phyloP scores from a whole-genome alignment of 768 basidiomycete species.

The Wakefieldia striispora region DNA sequence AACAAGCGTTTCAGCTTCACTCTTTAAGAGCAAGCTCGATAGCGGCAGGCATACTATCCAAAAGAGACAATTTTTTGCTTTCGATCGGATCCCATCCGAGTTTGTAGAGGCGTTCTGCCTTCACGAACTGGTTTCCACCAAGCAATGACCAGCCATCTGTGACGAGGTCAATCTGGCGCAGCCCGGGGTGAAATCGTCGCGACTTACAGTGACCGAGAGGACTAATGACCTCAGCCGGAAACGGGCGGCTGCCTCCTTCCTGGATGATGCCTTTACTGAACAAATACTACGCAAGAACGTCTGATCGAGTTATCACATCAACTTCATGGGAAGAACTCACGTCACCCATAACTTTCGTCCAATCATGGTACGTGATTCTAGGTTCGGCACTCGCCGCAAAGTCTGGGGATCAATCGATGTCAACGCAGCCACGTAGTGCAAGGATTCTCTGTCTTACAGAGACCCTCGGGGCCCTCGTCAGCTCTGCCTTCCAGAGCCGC shows the following conservation, averaged over 20 bases:
- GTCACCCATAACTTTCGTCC: conserved; percentile 37
- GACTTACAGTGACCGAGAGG: conserved; percentile 39
- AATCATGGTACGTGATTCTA: conserved; percentile 29
- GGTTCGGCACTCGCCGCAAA: conserved; percentile 33
- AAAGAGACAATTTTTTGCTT: conserved; percentile 24
- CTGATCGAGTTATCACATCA: background rate
- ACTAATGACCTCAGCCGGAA: conserved; percentile 34
- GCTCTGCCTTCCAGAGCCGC: conserved; percentile 41
- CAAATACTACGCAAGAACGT: conserved; percentile 25
- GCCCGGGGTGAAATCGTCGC: background rate
- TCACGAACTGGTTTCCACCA: conserved; percentile 38
- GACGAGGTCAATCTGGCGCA: background rate
- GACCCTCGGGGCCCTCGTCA: conserved; percentile 40
- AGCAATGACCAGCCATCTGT: conserved; percentile 41
- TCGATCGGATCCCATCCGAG: conserved; percentile 40
- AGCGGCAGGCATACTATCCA: conserved; percentile 31
- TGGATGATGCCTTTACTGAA: conserved; percentile 34
- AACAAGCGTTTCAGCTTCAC: background rate
- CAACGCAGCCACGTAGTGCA: background rate
- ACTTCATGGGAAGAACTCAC: conserved; percentile 21
- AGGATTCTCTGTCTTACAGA: conserved; percentile 31
- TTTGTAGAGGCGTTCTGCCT: conserved; percentile 33
- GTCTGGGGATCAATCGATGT: conserved; percentile 25
- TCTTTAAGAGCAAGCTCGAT: conserved; percentile 23
- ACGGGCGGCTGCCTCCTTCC: conserved; percentile 32